phyloP scores from a whole-genome alignment of 1,284 basidiomycete species.

The Ceratobasidium sp. region DNA sequence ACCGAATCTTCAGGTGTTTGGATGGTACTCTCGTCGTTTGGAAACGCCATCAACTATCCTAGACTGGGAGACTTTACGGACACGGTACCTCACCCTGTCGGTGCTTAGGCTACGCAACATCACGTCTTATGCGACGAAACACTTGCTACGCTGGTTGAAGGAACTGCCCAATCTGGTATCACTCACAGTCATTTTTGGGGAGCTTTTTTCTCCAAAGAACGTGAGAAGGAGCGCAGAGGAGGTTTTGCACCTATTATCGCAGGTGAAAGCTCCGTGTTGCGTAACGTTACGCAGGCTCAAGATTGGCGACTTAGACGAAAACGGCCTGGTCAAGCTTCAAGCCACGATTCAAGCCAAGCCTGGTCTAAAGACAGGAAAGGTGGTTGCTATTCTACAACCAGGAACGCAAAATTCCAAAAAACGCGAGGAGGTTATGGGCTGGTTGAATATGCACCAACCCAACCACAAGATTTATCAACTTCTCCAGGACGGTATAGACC shows the following conservation, averaged over 20 bases:
- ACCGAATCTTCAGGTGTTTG: slow-evolving; percentile 15
- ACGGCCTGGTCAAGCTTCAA: background rate
- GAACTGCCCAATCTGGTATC: slow-evolving; percentile 5
- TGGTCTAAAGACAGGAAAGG: background rate
- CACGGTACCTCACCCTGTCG: background rate
- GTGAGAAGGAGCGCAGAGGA: slow-evolving; percentile 13
- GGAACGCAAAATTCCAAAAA: background rate
- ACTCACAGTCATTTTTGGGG: slow-evolving; percentile 6
- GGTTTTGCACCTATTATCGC: background rate
- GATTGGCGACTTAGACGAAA: slow-evolving; percentile 2
- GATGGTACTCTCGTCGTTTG: background rate
- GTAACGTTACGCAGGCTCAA: background rate
- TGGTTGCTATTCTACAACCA: background rate
- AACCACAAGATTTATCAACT: slow-evolving; percentile 6
- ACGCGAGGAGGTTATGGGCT: slow-evolving; percentile 1
- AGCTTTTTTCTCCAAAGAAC: slow-evolving; percentile 10
- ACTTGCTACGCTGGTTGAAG: slow-evolving; percentile 13
- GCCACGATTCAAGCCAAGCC: slow-evolving; percentile 3
- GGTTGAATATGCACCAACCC: background rate
- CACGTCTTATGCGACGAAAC: slow-evolving; percentile 22
- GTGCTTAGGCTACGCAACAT: slow-evolving; percentile 8
- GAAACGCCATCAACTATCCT: slow-evolving; percentile 13
- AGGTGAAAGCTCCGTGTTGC: slow-evolving; percentile 1
- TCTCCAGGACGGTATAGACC: background rate
- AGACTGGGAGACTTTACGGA: slow-evolving; percentile 11